Evolutionary conservation across 169 alveolate genomes (phyloP).

Genomic region (Eimeria tenella): DNA sequence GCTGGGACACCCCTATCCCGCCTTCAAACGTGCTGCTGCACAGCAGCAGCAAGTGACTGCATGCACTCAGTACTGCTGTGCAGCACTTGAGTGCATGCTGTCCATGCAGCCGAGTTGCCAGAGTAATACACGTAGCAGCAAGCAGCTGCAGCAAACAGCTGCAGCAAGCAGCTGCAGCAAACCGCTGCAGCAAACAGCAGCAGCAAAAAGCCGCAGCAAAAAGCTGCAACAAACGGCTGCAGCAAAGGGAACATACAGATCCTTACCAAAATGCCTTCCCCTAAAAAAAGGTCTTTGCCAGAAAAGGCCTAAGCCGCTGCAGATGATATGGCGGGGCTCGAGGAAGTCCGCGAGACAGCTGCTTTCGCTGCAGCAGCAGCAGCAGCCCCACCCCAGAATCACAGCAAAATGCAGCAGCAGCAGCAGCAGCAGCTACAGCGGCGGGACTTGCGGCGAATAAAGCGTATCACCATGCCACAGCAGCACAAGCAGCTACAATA

Average conservation of each 20-base stretch:
- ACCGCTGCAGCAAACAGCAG: slow-evolving; percentile 4
- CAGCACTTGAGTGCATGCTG: no score
- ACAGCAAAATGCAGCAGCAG: background rate
- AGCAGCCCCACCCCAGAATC: slow-evolving; percentile 8
- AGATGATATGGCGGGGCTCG: slow-evolving; percentile 75
- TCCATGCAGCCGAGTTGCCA: no score
- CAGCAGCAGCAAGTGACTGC: background rate
- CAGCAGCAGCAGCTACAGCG: slow-evolving; percentile 28
- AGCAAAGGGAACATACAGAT: background rate
- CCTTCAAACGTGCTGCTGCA: background rate
- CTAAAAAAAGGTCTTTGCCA: slow-evolving; percentile 66
- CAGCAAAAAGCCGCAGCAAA: background rate
- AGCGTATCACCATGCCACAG: no score
- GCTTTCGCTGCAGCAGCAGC: slow-evolving; percentile 21
- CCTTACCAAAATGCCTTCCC: slow-evolving; percentile 59
- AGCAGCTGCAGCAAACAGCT: background rate
- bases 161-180: background rate
- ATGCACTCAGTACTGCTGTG: background rate
- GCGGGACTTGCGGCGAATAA: background rate
- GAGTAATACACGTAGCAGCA: no score
- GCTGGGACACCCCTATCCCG: background rate
- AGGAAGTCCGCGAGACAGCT: slow-evolving; percentile 69
- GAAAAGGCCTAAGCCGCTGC: slow-evolving; percentile 62
- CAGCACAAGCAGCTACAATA: no score
- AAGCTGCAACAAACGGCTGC: background rate